A percentile compares a stretch with the other conserved stretches of the same genome.
Conservation (phyloP, 2,329 filamentous ascomycete genomes). For the Lasiodiplodia hormozganensis region DNA sequence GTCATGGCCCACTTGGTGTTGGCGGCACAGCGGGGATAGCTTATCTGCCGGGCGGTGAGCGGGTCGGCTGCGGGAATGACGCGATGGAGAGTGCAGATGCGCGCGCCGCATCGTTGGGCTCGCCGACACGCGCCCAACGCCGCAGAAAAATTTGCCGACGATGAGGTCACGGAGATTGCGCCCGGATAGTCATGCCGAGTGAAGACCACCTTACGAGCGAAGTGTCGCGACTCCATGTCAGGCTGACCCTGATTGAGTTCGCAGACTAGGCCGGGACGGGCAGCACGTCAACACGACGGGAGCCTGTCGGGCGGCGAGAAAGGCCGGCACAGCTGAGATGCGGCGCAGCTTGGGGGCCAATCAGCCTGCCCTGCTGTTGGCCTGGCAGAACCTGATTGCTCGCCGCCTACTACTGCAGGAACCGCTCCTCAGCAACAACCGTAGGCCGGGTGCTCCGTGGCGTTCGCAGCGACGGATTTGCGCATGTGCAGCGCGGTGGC, state of each 20-base stretch:
- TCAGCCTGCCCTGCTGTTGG: not conserved
- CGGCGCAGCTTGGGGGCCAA: slow-evolving; percentile 17
- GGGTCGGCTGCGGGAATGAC: slow-evolving; percentile 8
- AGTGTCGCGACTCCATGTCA: not conserved
- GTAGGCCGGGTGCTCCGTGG: not conserved
- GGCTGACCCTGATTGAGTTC: slow-evolving; percentile 11
- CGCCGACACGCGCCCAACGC: not conserved
- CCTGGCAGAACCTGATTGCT: not conserved
- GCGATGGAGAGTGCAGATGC: slow-evolving; percentile 4
- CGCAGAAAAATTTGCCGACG: not conserved
- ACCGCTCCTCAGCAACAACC: slow-evolving; percentile 9
- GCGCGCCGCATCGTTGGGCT: not conserved
- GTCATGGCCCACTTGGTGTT: slow-evolving; percentile 14
- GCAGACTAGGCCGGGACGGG: slow-evolving; percentile 5
- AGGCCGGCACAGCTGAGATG: not conserved
- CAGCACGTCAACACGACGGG: slow-evolving; percentile 7
- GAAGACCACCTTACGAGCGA: slow-evolving; percentile 12
- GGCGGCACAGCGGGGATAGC: slow-evolving; percentile 4
- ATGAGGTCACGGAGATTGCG: not conserved
- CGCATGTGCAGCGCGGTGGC: not conserved
- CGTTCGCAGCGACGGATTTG: not conserved
- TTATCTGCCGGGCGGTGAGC: slow-evolving; percentile 25
- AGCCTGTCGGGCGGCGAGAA: slow-evolving; percentile 18
- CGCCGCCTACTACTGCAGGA: slow-evolving; percentile 9
- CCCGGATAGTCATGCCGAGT: not conserved